These are phyloP conservation scores for Aspergillus arachidicola DNA, from an alignment of 2,329 filamentous ascomycete species.

Conservation along the genomic window DNA sequence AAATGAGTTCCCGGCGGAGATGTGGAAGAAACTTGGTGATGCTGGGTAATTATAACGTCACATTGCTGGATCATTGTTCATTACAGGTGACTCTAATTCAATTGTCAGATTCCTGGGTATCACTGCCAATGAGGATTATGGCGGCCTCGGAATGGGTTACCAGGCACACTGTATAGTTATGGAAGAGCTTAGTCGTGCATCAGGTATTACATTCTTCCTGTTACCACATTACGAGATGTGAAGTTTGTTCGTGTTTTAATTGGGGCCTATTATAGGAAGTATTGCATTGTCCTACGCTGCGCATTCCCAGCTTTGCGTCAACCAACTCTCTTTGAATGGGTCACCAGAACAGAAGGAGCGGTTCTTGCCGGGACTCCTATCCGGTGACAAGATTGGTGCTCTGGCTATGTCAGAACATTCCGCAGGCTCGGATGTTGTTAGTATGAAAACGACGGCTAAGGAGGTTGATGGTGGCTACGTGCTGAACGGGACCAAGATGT, in stretches of 20 bases:
- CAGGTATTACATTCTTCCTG: constrained; percentile 51
- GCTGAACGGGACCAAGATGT: constrained; percentile 94
- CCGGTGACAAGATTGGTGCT: constrained; percentile 79
- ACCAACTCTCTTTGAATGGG: constrained; percentile 92
- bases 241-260: not conserved
- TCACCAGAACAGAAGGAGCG: constrained; percentile 74
- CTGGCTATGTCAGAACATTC: constrained; percentile 94
- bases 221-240: not conserved
- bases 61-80: too few relatives aligned
- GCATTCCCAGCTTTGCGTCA: constrained; percentile 94
- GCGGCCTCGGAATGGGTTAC: constrained; percentile 89
- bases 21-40: constrained; percentile 93
- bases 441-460: constrained; percentile 86
- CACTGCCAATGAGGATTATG: constrained; percentile 89
- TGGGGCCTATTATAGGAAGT: constrained; percentile 32
- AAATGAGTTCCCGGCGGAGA: constrained; percentile 85
- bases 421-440: constrained; percentile 89
- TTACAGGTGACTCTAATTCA: not conserved
- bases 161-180: constrained; percentile 95
- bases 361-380: constrained; percentile 78
- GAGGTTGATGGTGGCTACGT: constrained; percentile 81
- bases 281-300: constrained; percentile 86
- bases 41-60: constrained; percentile 59
- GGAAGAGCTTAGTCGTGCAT: constrained; percentile 90
- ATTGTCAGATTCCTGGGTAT: constrained; percentile 74